phyloP scores from a whole-genome alignment of 768 basidiomycete species.

The Tricholoma saponaceum region DNA sequence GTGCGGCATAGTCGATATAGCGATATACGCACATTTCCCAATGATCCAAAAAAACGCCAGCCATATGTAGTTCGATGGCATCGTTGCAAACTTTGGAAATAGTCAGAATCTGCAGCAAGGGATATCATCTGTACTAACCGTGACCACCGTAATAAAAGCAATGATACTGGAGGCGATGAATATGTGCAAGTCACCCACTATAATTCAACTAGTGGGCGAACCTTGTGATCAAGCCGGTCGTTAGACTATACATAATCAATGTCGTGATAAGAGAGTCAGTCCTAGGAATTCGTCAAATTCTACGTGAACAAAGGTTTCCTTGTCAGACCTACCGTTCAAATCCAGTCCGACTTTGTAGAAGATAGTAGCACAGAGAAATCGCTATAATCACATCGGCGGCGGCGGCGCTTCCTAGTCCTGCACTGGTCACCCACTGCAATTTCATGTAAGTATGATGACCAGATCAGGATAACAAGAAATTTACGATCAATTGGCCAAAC shows the following conservation, averaged over 20 bases:
- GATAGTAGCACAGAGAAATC: conserved; percentile 41
- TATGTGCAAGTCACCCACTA: background rate
- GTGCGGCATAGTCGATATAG: conserved; percentile 1
- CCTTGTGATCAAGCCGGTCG: conserved; percentile 43
- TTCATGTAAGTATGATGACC: conserved; percentile 22
- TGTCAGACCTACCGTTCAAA: conserved; percentile 29
- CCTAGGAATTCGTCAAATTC: conserved; percentile 16
- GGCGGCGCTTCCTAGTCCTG: conserved; percentile 44
- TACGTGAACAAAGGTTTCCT: background rate
- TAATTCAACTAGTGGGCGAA: conserved; percentile 7
- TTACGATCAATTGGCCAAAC: conserved; percentile 33
- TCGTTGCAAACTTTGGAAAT: conserved; percentile 34
- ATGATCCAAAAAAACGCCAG: conserved; percentile 48
- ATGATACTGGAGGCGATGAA: conserved; percentile 26
- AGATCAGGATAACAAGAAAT: conserved; percentile 7
- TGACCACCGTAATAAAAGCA: conserved; percentile 37
- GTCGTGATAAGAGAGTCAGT: conserved; percentile 43
- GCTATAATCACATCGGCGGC: conserved; percentile 49
- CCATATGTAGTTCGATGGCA: conserved; percentile 46
- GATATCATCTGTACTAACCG: conserved; percentile 22
- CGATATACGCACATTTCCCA: conserved; percentile 39
- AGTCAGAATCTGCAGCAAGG: background rate
- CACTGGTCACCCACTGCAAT: conserved; percentile 45
- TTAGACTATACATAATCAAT: conserved; percentile 39
- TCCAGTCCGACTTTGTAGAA: conserved; percentile 45